phyloP scores from a whole-genome alignment of 2,329 filamentous ascomycete species.

The Lecanoromycetidae sp. region DNA sequence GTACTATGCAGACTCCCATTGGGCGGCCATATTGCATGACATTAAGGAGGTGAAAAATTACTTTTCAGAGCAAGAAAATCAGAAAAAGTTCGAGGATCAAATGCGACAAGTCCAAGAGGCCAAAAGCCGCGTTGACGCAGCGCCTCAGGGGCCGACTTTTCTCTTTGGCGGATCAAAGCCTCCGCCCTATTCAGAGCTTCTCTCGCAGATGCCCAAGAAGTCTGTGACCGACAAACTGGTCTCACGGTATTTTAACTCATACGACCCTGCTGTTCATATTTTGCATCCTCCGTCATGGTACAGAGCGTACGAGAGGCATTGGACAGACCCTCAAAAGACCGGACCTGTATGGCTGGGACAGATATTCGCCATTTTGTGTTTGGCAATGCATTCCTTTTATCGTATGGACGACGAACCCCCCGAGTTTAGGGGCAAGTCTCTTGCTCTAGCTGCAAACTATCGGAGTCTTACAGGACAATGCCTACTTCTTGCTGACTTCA shows the following conservation, averaged over 20 bases:
- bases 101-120: slow-evolving; percentile 61
- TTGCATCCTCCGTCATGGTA: slow-evolving; percentile 29
- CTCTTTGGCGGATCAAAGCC: slow-evolving; percentile 61
- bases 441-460: slow-evolving; percentile 37
- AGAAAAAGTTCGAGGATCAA: slow-evolving; percentile 77
- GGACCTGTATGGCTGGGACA: slow-evolving; percentile 50
- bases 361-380: slow-evolving; percentile 52
- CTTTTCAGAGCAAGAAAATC: slow-evolving; percentile 61
- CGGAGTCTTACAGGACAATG: slow-evolving; percentile 50
- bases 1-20: slow-evolving; percentile 33
- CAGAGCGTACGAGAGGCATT: slow-evolving; percentile 48
- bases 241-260: slow-evolving; percentile 80
- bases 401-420: slow-evolving; percentile 51
- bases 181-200: slow-evolving; percentile 62
- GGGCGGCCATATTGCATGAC: slow-evolving; percentile 31
- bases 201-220: slow-evolving; percentile 67
- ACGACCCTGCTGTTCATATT: slow-evolving; percentile 46
- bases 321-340: slow-evolving; percentile 45
- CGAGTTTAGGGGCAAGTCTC: slow-evolving; percentile 47
- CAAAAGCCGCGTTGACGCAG: slow-evolving; percentile 41
- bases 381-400: slow-evolving; percentile 51
- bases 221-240: slow-evolving; percentile 75
- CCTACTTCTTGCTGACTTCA: slow-evolving; percentile 51
- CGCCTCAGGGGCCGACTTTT: slow-evolving; percentile 57
- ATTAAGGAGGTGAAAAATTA: slow-evolving; percentile 78